Conservation (phyloP, 257 asterid species). For the Solanum chmielewskii region DNA sequence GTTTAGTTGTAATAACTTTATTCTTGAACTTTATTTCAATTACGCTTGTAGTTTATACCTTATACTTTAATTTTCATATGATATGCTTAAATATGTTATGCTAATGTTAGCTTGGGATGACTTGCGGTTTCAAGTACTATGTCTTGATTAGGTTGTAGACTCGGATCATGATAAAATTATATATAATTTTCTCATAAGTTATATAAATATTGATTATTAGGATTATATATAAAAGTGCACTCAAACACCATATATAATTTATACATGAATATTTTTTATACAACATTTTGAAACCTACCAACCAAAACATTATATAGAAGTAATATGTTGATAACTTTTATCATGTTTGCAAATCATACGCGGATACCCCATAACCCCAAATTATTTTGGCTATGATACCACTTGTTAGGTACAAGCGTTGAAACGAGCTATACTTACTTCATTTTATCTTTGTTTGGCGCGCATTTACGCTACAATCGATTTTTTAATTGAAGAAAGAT, state of each 20-base stretch:
- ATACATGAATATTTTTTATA: background rate
- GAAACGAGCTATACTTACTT: too few species aligned
- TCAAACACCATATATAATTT: background rate
- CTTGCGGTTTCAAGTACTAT: background rate
- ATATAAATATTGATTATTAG: background rate
- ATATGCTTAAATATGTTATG: background rate
- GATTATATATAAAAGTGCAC: background rate
- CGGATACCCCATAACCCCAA: background rate
- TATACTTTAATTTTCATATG: background rate
- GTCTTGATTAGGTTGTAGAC: background rate
- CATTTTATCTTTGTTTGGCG: background rate
- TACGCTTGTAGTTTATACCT: background rate
- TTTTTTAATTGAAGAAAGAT: too few species aligned
- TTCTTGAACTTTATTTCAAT: background rate
- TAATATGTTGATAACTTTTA: too few species aligned
- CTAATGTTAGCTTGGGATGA: too few species aligned
- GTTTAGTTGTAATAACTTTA: too few species aligned
- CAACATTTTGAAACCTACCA: background rate
- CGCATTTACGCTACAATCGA: too few species aligned
- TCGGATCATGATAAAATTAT: too few species aligned
- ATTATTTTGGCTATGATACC: background rate
- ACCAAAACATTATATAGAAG: background rate
- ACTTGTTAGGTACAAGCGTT: background rate
- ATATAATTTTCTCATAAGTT: too few species aligned
- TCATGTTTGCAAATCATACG: background rate